phyloP scores from a whole-genome alignment of 1,284 basidiomycete genomes.

The Ustilago crameri region DNA sequence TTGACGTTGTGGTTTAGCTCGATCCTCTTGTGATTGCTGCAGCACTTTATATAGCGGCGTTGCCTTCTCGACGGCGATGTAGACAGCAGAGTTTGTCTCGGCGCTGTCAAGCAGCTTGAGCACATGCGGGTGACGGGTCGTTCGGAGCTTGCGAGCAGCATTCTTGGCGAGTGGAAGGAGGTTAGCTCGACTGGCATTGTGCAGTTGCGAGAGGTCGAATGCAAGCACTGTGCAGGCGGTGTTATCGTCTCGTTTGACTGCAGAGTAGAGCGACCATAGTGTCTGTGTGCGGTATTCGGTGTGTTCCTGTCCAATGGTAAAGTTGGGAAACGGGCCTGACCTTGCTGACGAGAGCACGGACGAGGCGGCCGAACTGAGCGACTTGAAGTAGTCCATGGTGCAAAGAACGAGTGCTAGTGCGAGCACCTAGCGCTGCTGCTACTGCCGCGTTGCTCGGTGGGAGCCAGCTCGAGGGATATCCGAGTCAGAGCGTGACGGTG shows the following conservation, averaged over 20 bases:
- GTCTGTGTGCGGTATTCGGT: slow-evolving; percentile 75
- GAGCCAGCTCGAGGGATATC: neutral
- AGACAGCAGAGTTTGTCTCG: slow-evolving; percentile 85
- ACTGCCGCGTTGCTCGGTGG: neutral
- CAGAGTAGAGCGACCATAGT: slow-evolving; percentile 88
- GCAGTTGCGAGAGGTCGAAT: slow-evolving; percentile 55
- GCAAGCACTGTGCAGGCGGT: slow-evolving; percentile 68
- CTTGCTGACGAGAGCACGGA: slow-evolving; percentile 79
- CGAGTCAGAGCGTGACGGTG: neutral
- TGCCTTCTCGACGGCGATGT: slow-evolving; percentile 94
- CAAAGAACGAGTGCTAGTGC: neutral
- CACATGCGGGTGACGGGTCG: slow-evolving; percentile 92
- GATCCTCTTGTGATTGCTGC: slow-evolving; percentile 62
- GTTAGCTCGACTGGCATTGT: slow-evolving; percentile 44
- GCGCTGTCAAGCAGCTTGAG: slow-evolving; percentile 88
- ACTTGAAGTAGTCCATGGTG: slow-evolving; percentile 84
- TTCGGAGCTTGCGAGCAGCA: slow-evolving; percentile 87
- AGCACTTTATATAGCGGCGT: slow-evolving; percentile 79
- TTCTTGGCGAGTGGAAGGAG: slow-evolving; percentile 83
- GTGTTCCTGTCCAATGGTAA: slow-evolving; percentile 83
- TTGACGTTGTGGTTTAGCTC: slow-evolving; percentile 71
- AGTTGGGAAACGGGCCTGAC: slow-evolving; percentile 90
- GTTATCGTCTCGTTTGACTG: slow-evolving; percentile 84
- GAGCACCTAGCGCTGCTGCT: neutral
- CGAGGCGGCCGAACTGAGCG: slow-evolving; percentile 84